Evolutionary conservation across 352 stramenopile genomes (phyloP).

Genomic region (Globisporangium paroecandrum): DNA sequence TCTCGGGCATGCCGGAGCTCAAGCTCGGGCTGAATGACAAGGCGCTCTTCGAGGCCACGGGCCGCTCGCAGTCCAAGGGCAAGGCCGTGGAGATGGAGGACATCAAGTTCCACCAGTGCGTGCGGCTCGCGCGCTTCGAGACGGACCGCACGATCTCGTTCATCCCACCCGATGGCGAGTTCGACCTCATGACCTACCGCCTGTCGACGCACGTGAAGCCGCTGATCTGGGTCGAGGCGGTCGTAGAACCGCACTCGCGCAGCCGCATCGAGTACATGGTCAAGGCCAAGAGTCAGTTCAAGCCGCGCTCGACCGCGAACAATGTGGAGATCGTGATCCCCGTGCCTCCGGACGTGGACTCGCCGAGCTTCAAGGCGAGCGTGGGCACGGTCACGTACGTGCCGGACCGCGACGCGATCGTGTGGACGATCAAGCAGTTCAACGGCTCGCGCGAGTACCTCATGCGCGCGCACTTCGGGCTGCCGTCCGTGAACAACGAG

Average conservation of each 20-base stretch:
- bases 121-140: constrained; percentile 98
- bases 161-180: constrained; percentile 99
- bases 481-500: constrained; percentile 94
- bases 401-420: constrained; percentile 96
- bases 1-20: constrained; percentile 99
- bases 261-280: constrained; percentile 98
- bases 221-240: constrained; percentile 97
- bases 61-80: constrained; percentile 79
- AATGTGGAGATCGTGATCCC: constrained; percentile 99
- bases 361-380: constrained; percentile 97
- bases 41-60: constrained; percentile 98
- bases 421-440: constrained; percentile 99
- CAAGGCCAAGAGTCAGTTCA: constrained; percentile 99
- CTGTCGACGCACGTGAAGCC: constrained; percentile 99
- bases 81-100: constrained; percentile 99
- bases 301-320: constrained; percentile 97
- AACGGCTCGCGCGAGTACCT: constrained; percentile 97
- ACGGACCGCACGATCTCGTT: constrained; percentile 99
- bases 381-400: constrained; percentile 98
- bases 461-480: constrained; percentile 99
- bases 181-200: constrained; percentile 99
- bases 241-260: constrained; percentile 97
- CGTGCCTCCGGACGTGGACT: constrained; percentile 98
- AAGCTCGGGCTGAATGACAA: constrained; percentile 99
- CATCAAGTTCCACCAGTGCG: constrained; percentile 99